phyloP scores from a whole-genome alignment of 1,284 basidiomycete genomes.

The Boletellus deceptivus region DNA sequence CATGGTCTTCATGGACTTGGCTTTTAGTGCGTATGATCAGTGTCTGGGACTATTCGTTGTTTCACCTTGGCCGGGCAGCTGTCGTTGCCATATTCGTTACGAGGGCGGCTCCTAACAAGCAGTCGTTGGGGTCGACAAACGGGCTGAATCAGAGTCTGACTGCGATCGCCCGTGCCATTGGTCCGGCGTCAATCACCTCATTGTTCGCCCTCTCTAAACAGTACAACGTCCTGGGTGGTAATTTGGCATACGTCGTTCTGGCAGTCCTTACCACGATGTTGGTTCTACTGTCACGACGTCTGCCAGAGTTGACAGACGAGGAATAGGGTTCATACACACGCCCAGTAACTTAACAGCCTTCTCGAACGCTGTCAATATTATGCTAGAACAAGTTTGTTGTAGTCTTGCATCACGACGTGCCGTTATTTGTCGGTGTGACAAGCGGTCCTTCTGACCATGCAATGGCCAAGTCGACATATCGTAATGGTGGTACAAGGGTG shows the following conservation, averaged over 20 bases:
- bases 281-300: conserved; percentile 19
- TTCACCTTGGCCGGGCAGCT: conserved; percentile 21
- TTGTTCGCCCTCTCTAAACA: conserved; percentile 39
- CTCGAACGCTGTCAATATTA: too few relatives aligned
- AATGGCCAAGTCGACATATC: not conserved
- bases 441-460: not conserved
- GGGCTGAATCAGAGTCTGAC: conserved; percentile 50
- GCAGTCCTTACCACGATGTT: conserved; percentile 17
- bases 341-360: too few relatives aligned
- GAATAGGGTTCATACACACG: not conserved
- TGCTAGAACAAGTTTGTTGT: too few relatives aligned
- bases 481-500: not conserved
- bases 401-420: too few relatives aligned
- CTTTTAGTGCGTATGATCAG: conserved; percentile 25
- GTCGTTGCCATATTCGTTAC: conserved; percentile 35
- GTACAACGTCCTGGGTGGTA: conserved; percentile 34
- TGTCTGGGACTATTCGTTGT: not conserved
- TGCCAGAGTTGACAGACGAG: conserved; percentile 18
- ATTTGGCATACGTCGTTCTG: conserved; percentile 36
- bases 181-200: conserved; percentile 39
- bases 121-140: conserved; percentile 46
- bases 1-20: conserved; percentile 25
- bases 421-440: too few relatives aligned
- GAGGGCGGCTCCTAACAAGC: conserved; percentile 32
- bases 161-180: conserved; percentile 48